phyloP scores from a whole-genome alignment of 768 basidiomycete species.

The Termitomyces sp. region DNA sequence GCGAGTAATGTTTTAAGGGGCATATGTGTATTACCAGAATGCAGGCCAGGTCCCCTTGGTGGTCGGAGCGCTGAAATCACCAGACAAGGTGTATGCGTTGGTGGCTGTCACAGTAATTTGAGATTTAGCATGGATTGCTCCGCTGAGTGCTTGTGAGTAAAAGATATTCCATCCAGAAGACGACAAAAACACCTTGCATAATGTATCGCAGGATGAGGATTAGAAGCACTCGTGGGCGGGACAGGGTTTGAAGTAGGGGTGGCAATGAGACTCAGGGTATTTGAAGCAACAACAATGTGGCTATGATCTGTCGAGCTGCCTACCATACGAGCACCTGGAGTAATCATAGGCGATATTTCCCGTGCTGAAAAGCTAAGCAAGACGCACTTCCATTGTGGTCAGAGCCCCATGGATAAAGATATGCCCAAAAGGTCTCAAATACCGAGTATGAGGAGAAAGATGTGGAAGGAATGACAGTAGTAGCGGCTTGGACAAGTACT shows the following conservation, averaged over 20 bases:
- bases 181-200: conserved; percentile 26
- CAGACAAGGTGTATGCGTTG: conserved; percentile 30
- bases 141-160: conserved; percentile 14
- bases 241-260: conserved; percentile 31
- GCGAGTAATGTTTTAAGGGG: background rate
- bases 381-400: conserved; percentile 37
- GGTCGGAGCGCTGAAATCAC: conserved; percentile 38
- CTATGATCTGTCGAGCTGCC: conserved; percentile 34
- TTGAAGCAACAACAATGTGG: conserved; percentile 30
- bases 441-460: conserved; percentile 33
- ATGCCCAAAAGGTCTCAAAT: conserved; percentile 34
- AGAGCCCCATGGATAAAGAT: conserved; percentile 42
- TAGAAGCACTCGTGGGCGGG: conserved; percentile 33
- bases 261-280: conserved; percentile 34
- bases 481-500: conserved; percentile 19
- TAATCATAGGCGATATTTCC: background rate
- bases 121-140: conserved; percentile 34
- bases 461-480: conserved; percentile 32
- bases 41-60: conserved; percentile 37
- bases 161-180: background rate
- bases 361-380: background rate
- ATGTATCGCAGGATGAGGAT: conserved; percentile 37
- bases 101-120: conserved; percentile 34
- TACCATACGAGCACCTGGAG: conserved; percentile 35
- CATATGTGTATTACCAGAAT: conserved; percentile 25